phyloP scores from a whole-genome alignment of 331 rosid species.

The Pyrus hybrid region DNA sequence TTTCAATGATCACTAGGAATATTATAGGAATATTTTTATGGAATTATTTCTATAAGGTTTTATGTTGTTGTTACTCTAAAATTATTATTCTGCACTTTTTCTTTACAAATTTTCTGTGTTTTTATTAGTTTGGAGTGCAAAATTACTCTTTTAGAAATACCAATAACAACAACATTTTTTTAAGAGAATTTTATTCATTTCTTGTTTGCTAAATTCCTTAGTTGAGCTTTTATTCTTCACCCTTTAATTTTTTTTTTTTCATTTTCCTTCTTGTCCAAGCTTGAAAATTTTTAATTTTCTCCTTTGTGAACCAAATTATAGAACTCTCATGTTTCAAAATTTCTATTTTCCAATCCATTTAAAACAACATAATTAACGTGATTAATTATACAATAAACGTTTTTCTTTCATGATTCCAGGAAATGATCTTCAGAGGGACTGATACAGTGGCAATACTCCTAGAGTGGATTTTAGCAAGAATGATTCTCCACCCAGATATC shows the following conservation, averaged over 20 bases:
- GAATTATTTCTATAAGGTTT: not conserved
- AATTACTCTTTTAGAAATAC: too few relatives aligned
- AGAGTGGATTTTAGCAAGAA: slow-evolving; percentile 79
- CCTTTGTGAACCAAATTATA: not conserved
- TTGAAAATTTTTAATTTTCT: not conserved
- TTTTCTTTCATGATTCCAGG: slow-evolving; percentile 27
- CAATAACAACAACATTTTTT: too few relatives aligned
- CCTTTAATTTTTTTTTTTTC: not conserved
- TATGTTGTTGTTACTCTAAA: not conserved
- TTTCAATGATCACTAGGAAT: not conserved
- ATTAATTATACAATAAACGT: not conserved
- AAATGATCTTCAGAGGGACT: slow-evolving; percentile 84
- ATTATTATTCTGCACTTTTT: not conserved
- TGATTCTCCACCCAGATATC: slow-evolving; percentile 65
- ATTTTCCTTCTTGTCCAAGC: not conserved
- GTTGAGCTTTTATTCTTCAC: not conserved
- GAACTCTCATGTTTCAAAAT: not conserved
- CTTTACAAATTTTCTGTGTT: not conserved
- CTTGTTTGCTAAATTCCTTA: not conserved
- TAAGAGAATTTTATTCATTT: not conserved
- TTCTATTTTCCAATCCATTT: not conserved
- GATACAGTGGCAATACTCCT: slow-evolving; percentile 76
- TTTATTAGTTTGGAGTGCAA: not conserved
- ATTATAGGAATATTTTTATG: not conserved
- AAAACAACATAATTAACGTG: not conserved